Percentiles rank a stretch among this genome's conserved stretches.
Evolutionary conservation across 306 rosid species (phyloP).

Genomic region (Astragalus glycyphyllos): DNA sequence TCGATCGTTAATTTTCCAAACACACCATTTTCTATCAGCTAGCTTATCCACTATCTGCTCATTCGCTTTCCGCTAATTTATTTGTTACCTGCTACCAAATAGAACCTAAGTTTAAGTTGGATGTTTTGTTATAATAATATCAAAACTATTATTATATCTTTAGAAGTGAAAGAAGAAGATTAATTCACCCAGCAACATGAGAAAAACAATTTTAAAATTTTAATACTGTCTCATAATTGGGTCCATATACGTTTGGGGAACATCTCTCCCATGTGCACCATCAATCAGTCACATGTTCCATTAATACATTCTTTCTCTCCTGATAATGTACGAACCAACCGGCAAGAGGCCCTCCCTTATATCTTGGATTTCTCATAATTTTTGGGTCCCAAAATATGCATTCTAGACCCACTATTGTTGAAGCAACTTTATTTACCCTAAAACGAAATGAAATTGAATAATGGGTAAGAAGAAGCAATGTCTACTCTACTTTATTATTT

Average conservation of each 20-base stretch:
- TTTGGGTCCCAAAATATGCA: slow-evolving; percentile 45
- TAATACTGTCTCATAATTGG: slow-evolving; percentile 6
- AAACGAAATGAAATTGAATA: slow-evolving; percentile 29
- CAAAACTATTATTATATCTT: too few relatives aligned
- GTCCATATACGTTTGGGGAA: slow-evolving; percentile 30
- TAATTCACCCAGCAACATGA: slow-evolving; percentile 5
- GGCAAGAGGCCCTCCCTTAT: slow-evolving; percentile 33
- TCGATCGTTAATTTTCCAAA: too few relatives aligned
- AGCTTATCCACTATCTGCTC: too few relatives aligned
- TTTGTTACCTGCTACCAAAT: too few relatives aligned
- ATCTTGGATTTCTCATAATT: slow-evolving; percentile 15
- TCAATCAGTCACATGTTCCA: slow-evolving; percentile 35
- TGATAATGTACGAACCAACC: slow-evolving; percentile 18
- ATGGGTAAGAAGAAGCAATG: slow-evolving; percentile 31
- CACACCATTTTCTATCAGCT: too few relatives aligned
- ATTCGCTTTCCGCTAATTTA: too few relatives aligned
- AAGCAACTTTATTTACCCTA: slow-evolving; percentile 41
- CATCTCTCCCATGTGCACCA: slow-evolving; percentile 41
- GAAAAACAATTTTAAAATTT: not conserved
- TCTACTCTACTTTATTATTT: slow-evolving; percentile 36
- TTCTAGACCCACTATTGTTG: slow-evolving; percentile 25
- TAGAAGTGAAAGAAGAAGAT: not conserved
- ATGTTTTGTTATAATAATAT: too few relatives aligned
- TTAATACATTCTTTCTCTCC: slow-evolving; percentile 9
- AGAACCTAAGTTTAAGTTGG: too few relatives aligned